Conservation (phyloP, 1,284 basidiomycete species). For the Microbotryum intermedium region DNA sequence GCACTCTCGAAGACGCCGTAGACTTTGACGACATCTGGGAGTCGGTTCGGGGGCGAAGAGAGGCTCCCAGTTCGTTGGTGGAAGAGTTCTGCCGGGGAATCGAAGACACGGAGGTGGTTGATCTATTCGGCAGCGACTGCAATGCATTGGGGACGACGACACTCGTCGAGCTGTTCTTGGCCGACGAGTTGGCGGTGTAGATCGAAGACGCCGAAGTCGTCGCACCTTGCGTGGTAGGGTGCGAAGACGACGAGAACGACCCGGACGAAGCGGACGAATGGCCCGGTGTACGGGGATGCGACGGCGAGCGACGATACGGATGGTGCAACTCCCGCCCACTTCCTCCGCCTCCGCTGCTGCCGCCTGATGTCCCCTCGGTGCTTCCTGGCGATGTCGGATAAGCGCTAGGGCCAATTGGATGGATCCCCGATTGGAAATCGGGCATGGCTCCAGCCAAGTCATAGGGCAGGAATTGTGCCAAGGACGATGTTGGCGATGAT, state of each 20-base stretch:
- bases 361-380: conserved; percentile 9
- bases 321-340: conserved; percentile 14
- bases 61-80: neutral
- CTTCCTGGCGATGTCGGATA: conserved; percentile 24
- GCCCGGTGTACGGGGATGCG: too few species aligned
- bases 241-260: conserved; percentile 6
- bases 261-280: too few species aligned
- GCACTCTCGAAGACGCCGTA: neutral
- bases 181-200: neutral
- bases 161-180: neutral
- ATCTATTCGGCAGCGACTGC: neutral
- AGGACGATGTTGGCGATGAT: too few species aligned
- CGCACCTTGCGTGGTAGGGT: neutral
- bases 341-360: neutral
- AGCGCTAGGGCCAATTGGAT: conserved; percentile 7
- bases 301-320: conserved; percentile 14
- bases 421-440: neutral
- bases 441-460: too few species aligned
- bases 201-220: conserved; percentile 4
- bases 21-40: conserved; percentile 1
- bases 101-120: neutral
- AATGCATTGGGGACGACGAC: neutral
- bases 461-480: too few species aligned
- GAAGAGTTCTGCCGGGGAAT: neutral
- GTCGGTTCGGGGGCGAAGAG: conserved; percentile 5